Evolutionary conservation across 768 basidiomycete genomes (phyloP).

Genomic region (Hysterangium stoloniferum): DNA sequence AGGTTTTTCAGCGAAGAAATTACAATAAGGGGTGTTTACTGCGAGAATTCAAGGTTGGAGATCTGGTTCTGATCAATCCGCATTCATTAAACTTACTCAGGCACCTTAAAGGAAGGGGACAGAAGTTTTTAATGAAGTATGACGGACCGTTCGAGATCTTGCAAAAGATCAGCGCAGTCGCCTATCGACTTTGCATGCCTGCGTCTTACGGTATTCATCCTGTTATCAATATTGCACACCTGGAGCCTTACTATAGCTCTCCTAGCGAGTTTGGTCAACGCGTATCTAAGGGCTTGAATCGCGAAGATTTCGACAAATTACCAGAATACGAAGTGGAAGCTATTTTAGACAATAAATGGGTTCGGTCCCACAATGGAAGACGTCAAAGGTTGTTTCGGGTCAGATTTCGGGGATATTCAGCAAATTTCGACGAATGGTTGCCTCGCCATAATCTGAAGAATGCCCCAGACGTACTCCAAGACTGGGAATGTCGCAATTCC

Average conservation of each 20-base stretch:
- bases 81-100: conserved; percentile 18
- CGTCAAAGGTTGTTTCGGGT: neutral
- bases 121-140: conserved; percentile 23
- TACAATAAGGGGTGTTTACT: conserved; percentile 16
- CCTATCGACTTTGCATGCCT: conserved; percentile 25
- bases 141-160: conserved; percentile 28
- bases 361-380: conserved; percentile 10
- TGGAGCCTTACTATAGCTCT: conserved; percentile 21
- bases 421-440: neutral
- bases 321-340: conserved; percentile 19
- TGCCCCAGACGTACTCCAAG: too few species aligned
- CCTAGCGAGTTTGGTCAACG: conserved; percentile 17
- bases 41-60: conserved; percentile 24
- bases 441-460: neutral
- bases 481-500: too few species aligned
- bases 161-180: conserved; percentile 20
- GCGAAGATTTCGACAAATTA: conserved; percentile 11
- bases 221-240: conserved; percentile 27
- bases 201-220: conserved; percentile 24
- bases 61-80: conserved; percentile 23
- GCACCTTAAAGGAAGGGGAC: conserved; percentile 20
- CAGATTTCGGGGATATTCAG: neutral
- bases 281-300: conserved; percentile 4
- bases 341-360: conserved; percentile 19
- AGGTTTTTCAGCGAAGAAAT: conserved; percentile 3